phyloP scores from a whole-genome alignment of 257 asterid species.

The Mitragyna speciosa region DNA sequence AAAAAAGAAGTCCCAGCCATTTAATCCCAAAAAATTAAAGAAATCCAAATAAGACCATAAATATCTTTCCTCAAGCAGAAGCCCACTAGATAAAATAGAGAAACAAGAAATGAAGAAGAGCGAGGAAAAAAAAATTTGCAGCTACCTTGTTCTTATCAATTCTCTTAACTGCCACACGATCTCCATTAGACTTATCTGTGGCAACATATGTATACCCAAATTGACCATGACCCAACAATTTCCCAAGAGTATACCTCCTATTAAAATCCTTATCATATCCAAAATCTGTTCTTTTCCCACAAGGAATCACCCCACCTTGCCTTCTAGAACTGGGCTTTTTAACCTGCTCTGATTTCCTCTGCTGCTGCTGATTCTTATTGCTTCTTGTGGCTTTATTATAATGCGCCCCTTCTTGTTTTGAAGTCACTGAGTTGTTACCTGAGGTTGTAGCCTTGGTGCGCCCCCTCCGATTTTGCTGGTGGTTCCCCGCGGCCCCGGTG shows the following conservation, averaged over 20 bases:
- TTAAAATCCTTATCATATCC: slow-evolving; percentile 95
- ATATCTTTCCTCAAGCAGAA: not conserved
- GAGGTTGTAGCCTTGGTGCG: slow-evolving; percentile 14
- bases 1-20: not conserved
- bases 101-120: not conserved
- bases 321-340: slow-evolving; percentile 47
- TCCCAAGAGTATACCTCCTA: slow-evolving; percentile 67
- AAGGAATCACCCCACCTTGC: slow-evolving; percentile 69
- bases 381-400: slow-evolving; percentile 12
- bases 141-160: slow-evolving; percentile 89
- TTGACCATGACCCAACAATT: slow-evolving; percentile 96
- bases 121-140: too few species aligned
- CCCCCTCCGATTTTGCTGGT: slow-evolving; percentile 19
- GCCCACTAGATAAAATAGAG: not conserved
- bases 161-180: slow-evolving; percentile 98
- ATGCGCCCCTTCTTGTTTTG: slow-evolving; percentile 3
- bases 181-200: slow-evolving; percentile 74
- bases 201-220: slow-evolving; percentile 97
- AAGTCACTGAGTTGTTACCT: not conserved
- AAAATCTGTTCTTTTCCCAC: slow-evolving; percentile 93
- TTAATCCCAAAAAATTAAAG: not conserved
- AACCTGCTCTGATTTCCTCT: slow-evolving; percentile 42
- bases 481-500: slow-evolving; percentile 38
- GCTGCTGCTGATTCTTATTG: slow-evolving; percentile 37
- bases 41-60: slow-evolving; percentile 12